These are phyloP conservation scores for Starmerella stigmatis DNA, from an alignment of 805 yeast genomes.

Conservation along the genomic window DNA sequence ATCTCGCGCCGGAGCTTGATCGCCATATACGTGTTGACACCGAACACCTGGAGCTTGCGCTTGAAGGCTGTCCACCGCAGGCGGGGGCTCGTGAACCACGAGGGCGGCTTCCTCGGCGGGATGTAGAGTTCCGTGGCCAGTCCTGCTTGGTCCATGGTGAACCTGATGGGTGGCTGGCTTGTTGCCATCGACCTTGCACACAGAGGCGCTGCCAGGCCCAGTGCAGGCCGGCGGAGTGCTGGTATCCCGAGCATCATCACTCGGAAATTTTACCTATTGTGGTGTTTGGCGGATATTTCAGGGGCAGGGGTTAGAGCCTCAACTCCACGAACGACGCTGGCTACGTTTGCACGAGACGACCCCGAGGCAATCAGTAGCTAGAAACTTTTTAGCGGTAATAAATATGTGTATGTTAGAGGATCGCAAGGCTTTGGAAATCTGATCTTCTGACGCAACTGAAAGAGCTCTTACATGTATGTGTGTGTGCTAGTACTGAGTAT, in stretches of 20 bases:
- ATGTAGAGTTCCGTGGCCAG: conserved; percentile 25
- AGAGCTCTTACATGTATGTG: no score
- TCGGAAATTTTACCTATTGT: background rate
- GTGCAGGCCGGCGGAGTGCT: background rate
- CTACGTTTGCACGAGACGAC: no score
- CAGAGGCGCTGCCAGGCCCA: background rate
- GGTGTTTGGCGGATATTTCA: background rate
- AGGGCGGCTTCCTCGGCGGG: conserved; percentile 34
- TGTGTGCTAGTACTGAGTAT: no score
- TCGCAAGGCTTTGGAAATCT: no score
- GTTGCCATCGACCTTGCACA: conserved; percentile 6
- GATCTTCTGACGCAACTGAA: no score
- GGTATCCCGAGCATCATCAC: background rate
- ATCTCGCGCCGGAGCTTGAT: conserved; percentile 25
- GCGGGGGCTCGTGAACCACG: conserved; percentile 22
- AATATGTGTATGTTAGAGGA: no score
- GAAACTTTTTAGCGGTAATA: no score
- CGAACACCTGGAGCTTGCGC: conserved; percentile 23
- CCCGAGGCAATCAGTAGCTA: no score
- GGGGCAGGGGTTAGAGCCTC: conserved; percentile 6
- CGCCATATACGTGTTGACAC: conserved; percentile 26
- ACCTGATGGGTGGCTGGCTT: conserved; percentile 19
- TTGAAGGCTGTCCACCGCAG: conserved; percentile 25
- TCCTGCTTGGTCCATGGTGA: conserved; percentile 27
- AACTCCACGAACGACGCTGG: background rate